Evolutionary conservation across 2,329 filamentous ascomycete species (phyloP).

Genomic region (Colletotrichum chrysophilum): DNA sequence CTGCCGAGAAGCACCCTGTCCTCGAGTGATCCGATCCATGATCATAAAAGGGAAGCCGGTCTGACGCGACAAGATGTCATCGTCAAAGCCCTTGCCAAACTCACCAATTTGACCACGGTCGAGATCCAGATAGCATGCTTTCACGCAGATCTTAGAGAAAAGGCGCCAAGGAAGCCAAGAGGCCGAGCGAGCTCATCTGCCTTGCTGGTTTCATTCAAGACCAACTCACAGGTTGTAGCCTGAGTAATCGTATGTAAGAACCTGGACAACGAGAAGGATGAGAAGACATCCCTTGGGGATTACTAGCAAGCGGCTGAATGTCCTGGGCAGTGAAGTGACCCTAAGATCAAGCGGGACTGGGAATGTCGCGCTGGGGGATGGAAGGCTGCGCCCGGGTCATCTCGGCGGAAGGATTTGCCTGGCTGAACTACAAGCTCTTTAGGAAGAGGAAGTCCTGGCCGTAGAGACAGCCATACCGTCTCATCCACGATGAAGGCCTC

Average conservation of each 20-base stretch:
- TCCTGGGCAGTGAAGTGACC: not conserved
- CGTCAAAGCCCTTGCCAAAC: not conserved
- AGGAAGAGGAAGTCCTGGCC: not conserved
- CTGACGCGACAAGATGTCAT: not conserved
- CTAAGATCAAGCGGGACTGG: not conserved
- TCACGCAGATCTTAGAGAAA: no score
- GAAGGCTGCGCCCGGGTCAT: not conserved
- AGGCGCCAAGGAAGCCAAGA: no score
- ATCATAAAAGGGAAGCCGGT: not conserved
- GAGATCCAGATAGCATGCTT: not conserved
- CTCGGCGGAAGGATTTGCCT: not conserved
- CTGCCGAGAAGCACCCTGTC: not conserved
- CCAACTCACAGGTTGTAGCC: no score
- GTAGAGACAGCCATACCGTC: not conserved
- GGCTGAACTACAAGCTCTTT: not conserved
- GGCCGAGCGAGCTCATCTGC: no score
- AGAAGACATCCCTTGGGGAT: fast-evolving
- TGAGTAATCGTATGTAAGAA: no score
- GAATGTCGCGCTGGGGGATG: not conserved
- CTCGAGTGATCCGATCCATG: not conserved
- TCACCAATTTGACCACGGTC: not conserved
- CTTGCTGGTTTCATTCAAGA: no score
- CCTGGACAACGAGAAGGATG: no score
- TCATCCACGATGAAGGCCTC: not conserved
- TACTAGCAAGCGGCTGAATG: not conserved